Percentiles rank a stretch among this genome's conserved stretches.
Evolutionary conservation across 106 monocot species (phyloP).

Genomic region (Iris macrosiphon): DNA sequence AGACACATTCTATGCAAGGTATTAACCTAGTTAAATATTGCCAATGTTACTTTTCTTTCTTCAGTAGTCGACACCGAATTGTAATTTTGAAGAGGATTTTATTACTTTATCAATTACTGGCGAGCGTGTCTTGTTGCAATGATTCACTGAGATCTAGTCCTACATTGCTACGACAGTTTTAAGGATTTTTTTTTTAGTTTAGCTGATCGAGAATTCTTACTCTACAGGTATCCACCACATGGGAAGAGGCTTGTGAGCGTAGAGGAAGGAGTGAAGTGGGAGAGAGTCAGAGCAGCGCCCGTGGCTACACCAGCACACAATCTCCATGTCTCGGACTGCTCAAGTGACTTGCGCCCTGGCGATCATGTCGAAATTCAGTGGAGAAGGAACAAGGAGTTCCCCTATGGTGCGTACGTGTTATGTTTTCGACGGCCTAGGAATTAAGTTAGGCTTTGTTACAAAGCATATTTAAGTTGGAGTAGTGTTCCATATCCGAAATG

Average conservation of each 20-base stretch:
- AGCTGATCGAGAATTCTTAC: background rate
- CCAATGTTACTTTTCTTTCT: background rate
- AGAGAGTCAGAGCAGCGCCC: slow-evolving; percentile 62
- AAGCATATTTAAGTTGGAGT: background rate
- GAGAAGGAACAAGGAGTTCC: slow-evolving; percentile 85
- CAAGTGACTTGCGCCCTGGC: slow-evolving; percentile 49
- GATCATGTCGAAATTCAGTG: slow-evolving; percentile 92
- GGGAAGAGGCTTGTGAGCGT: slow-evolving; percentile 35
- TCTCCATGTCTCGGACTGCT: slow-evolving; percentile 64
- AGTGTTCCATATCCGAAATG: background rate
- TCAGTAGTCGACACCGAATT: background rate
- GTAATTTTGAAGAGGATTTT: too few relatives aligned
- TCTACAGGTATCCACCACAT: slow-evolving; percentile 71
- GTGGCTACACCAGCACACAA: slow-evolving; percentile 56
- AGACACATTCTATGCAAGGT: slow-evolving; percentile 77
- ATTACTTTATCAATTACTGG: too few relatives aligned
- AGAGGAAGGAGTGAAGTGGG: slow-evolving; percentile 80
- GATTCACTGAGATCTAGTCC: too few relatives aligned
- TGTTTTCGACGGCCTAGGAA: background rate
- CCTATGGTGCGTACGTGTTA: slow-evolving; percentile 75
- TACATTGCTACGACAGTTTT: too few relatives aligned
- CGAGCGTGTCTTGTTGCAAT: too few relatives aligned
- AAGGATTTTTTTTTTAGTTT: too few relatives aligned
- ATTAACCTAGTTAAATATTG: background rate
- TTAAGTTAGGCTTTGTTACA: background rate